Conservation (phyloP, 768 basidiomycete genomes). For the Lactarius sp. region DNA sequence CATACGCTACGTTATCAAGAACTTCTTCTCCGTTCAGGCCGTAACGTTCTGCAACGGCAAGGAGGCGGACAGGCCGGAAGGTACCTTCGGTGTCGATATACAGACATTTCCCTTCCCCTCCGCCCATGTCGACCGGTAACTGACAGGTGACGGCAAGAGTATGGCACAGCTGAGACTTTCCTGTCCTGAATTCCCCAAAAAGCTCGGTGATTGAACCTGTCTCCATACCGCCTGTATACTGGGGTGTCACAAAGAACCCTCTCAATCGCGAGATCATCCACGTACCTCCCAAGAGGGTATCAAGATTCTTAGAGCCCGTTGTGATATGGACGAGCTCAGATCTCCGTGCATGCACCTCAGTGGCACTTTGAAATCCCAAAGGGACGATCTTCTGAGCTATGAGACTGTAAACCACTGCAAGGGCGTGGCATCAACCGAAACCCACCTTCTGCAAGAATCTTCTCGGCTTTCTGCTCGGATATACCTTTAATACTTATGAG, state of each 20-base stretch:
- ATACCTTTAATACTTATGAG: constrained; percentile 92
- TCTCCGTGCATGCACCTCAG: constrained; percentile 91
- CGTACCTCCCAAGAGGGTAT: constrained; percentile 88
- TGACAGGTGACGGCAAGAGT: constrained; percentile 98
- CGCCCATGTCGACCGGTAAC: constrained; percentile 95
- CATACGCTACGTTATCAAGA: constrained; percentile 96
- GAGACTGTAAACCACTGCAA: constrained; percentile 6
- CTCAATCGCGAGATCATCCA: background rate
- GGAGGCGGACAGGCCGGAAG: constrained; percentile 91
- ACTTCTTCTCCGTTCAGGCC: constrained; percentile 99
- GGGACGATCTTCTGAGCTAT: constrained; percentile 94
- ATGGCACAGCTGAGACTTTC: constrained; percentile 97
- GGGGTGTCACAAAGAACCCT: background rate
- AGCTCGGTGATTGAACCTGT: constrained; percentile 98
- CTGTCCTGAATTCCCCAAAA: constrained; percentile 97
- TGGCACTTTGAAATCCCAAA: constrained; percentile 96
- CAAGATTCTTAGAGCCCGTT: constrained; percentile 93
- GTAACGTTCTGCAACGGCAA: constrained; percentile 92
- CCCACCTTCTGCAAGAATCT: constrained; percentile 87
- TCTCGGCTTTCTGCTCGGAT: constrained; percentile 95
- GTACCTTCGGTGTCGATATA: constrained; percentile 99
- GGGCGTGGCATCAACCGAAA: constrained; percentile 2
- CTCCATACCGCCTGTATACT: constrained; percentile 77
- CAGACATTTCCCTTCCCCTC: constrained; percentile 97
- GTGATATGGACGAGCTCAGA: constrained; percentile 96